Base-by-base conservation (phyloP, 2,329 filamentous ascomycete genomes). In the Nannizzia gypsea region DNA sequence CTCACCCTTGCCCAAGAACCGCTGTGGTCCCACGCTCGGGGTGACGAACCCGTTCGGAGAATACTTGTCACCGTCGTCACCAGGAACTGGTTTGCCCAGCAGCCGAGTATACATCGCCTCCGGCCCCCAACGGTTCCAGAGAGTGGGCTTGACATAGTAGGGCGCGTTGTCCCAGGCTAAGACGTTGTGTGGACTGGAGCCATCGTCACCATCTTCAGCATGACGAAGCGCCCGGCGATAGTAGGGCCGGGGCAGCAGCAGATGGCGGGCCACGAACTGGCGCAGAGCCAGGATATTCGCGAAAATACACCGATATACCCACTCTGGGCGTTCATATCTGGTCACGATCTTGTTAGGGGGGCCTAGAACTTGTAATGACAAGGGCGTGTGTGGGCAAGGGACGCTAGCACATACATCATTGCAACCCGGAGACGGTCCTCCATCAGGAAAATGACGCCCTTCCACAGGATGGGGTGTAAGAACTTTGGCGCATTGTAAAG, bases 61-160 rank as follows among this genome's bases (percentile, higher is more conserved):
- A 64, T 76, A 81, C 62, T 73, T 77, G 36, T 75, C 70, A 2
- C 72, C 74, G 28, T 75, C 70, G 52, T 80, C 74, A 17, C 77
- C 78, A 0, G 80, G 80, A 15, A 80, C 64, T 24, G 76, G 73
- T 20, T 72, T 70, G 1, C 80, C 78, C 28, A 77, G 65, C 3
- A 74, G 55, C 67, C 78, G 71, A 28, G 73, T 77, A 9, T 81
- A 60, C 76, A 78, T 78, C 0, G 78, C 83, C 61, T 70, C 69
- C 0, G 79, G 84, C 1, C 81, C 82, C 83, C 81, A 89, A 61
- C 82, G 81, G 66, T 79, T 82, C 81, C 78, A 82, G 44, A 81
- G 70, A 0, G 80, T 86, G 28, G 78, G 77, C 62, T 80, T 77
- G 24, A 81, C 76, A 70, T 88, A 89, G 72, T 81, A 88, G 1